Base-by-base conservation (phyloP, 495 filamentous ascomycete genomes). In the Neurospora sp. region DNA sequence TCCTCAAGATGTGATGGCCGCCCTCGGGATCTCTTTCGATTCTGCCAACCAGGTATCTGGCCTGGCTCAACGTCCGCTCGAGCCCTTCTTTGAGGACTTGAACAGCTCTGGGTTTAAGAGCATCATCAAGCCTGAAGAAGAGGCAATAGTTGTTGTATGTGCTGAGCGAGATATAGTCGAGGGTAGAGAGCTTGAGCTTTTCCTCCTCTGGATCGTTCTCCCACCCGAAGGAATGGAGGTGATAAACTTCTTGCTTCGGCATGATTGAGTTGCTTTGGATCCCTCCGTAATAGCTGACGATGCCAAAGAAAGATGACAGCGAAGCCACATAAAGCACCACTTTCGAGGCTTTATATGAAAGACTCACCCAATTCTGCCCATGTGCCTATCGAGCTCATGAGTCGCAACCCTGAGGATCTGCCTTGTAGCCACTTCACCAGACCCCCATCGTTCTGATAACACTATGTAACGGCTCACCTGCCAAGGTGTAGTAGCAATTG, bases 1-100 rank as follows among this genome's bases (percentile, higher is more conserved):
- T 83, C 74, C 85, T 86, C 70, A 80, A 75, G 69, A 84, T 84
- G 65, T 82, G 76, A 44, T 80, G 78, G 35, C 80, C 81, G 8
- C 70, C 68, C 8, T 76, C 20, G 5, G 74, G 45, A 38, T 82
- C 70, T 70, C 82, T 82, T 71, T 86, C 82, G 40, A 86, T 82
- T 14, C 77, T 83, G 16, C 84, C 83, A 16, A 81, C 80, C 16
- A 86, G 72, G 71, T 86, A 82, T 16, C 83, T 75, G 20, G 72
- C 73, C 70, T 86, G 83, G 68, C 76, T 76, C n/a, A 86, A 76
- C 3, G 83, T 84, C 8, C 74, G 71, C 69, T 84, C 80, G 35
- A 86, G 80, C 42, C 82, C 82, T 31, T 74, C 73, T 45, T 79
- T 81, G 35, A 85, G 71, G 1, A 77, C 70, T 1, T 77, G 75